Evolutionary conservation across 2,329 filamentous ascomycete genomes (phyloP).

Genomic region (Endoconidiophora polonica): DNA sequence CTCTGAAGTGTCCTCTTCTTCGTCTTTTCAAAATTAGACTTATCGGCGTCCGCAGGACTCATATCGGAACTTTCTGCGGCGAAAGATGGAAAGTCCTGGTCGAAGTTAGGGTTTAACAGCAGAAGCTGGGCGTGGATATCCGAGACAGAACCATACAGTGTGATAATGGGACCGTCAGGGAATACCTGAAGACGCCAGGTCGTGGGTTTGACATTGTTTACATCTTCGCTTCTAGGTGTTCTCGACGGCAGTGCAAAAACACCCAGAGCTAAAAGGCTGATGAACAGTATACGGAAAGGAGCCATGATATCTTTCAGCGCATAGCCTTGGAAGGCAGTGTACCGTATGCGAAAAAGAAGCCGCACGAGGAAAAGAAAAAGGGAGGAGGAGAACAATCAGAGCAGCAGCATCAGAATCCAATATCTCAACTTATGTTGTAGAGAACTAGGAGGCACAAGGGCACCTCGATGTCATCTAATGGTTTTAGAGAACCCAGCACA

Average conservation of each 20-base stretch:
- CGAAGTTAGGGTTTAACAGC: conserved; percentile 14
- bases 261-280: conserved; percentile 6
- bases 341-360: background rate
- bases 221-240: background rate
- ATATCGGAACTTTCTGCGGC: too few species aligned
- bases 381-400: background rate
- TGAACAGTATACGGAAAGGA: conserved; percentile 7
- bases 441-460: too few species aligned
- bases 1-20: conserved; percentile 2
- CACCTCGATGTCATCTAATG: too few species aligned
- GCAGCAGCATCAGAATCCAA: background rate
- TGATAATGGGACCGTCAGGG: conserved; percentile 11
- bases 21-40: too few species aligned
- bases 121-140: conserved; percentile 14
- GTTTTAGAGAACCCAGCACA: too few species aligned
- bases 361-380: background rate
- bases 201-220: background rate
- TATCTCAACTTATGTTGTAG: too few species aligned
- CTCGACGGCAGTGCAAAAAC: conserved; percentile 1
- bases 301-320: conserved; percentile 1
- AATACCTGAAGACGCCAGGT: conserved; percentile 14
- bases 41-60: too few species aligned
- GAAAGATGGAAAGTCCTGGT: conserved; percentile 10
- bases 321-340: background rate
- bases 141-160: conserved; percentile 14